Evolutionary conservation across 2,329 filamentous ascomycete genomes (phyloP).

Genomic region (Talaromyces marneffei): DNA sequence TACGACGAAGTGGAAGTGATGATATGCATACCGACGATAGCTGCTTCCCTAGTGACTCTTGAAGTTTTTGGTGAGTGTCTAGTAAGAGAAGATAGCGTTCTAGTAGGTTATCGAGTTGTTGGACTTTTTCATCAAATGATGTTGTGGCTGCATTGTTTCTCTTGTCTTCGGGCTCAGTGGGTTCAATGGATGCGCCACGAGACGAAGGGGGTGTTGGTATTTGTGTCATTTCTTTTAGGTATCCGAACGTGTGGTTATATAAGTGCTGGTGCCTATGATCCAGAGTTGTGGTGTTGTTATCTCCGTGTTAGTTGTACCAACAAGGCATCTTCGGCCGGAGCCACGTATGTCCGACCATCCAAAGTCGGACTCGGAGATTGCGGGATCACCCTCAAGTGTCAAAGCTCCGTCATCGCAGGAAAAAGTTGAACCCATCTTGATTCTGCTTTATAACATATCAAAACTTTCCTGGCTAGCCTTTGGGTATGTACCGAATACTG

Average conservation of each 20-base stretch:
- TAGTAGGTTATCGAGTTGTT: slow-evolving; percentile 36
- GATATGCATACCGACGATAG: slow-evolving; percentile 34
- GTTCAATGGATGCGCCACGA: slow-evolving; percentile 25
- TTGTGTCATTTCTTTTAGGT: slow-evolving; percentile 24
- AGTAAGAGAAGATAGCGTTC: slow-evolving; percentile 40
- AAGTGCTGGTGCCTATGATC: background rate
- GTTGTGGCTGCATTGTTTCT: slow-evolving; percentile 13
- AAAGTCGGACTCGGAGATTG: slow-evolving; percentile 6
- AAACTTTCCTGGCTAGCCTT: background rate
- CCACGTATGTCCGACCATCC: slow-evolving; percentile 11
- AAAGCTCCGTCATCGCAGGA: slow-evolving; percentile 8
- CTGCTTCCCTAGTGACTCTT: slow-evolving; percentile 31
- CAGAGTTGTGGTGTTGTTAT: background rate
- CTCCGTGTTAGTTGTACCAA: background rate
- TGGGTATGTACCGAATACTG: background rate
- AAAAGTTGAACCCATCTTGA: background rate
- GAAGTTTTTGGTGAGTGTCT: slow-evolving; percentile 39
- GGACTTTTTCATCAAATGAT: slow-evolving; percentile 22
- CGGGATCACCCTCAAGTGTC: background rate
- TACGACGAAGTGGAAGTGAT: background rate
- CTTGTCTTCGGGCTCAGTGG: slow-evolving; percentile 21
- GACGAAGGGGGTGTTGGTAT: slow-evolving; percentile 33
- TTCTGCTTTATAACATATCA: background rate
- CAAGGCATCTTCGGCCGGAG: slow-evolving; percentile 10
- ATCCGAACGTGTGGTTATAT: background rate